Percentiles rank a stretch among this genome's conserved stretches.
phyloP scores from a whole-genome alignment of 2,329 filamentous ascomycete genomes.

The Apiospora kogelbergensis region DNA sequence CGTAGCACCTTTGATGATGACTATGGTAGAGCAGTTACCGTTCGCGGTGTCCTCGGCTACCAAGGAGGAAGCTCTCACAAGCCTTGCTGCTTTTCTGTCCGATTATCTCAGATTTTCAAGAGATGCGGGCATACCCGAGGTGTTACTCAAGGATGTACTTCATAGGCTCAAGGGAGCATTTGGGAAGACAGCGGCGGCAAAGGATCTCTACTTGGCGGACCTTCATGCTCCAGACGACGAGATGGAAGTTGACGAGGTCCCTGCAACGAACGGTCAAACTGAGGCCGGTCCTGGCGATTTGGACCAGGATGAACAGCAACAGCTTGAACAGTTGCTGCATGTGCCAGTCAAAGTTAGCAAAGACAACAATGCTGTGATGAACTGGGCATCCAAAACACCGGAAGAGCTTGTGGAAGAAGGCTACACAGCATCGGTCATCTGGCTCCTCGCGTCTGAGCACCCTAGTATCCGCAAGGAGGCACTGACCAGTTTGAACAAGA shows the following conservation, averaged over 20 bases:
- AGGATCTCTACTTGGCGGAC: constrained; percentile 25
- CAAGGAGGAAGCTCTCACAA: constrained; percentile 40
- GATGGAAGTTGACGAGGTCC: neutral
- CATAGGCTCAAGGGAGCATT: constrained; percentile 39
- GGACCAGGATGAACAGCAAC: constrained; percentile 35
- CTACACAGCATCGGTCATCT: constrained; percentile 66
- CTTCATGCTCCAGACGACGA: constrained; percentile 7
- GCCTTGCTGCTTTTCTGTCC: constrained; percentile 59
- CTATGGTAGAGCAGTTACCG: constrained; percentile 75
- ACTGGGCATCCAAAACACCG: constrained; percentile 74
- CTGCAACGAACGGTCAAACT: neutral
- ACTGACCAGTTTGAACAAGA: constrained; percentile 65
- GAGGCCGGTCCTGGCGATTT: constrained; percentile 12
- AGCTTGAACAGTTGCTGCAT: constrained; percentile 53
- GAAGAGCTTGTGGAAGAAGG: constrained; percentile 80
- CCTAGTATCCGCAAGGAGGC: constrained; percentile 78
- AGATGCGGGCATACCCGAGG: constrained; percentile 48
- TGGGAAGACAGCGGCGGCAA: constrained; percentile 36
- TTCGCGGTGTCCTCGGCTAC: constrained; percentile 58
- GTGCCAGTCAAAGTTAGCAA: constrained; percentile 45
- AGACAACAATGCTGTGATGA: constrained; percentile 56
- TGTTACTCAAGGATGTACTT: constrained; percentile 44
- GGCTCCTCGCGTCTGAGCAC: constrained; percentile 74
- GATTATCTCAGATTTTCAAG: constrained; percentile 55
- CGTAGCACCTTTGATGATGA: constrained; percentile 65